phyloP scores from a whole-genome alignment of 176 grass and related monocot genomes.

The Oryza meridionalis region DNA sequence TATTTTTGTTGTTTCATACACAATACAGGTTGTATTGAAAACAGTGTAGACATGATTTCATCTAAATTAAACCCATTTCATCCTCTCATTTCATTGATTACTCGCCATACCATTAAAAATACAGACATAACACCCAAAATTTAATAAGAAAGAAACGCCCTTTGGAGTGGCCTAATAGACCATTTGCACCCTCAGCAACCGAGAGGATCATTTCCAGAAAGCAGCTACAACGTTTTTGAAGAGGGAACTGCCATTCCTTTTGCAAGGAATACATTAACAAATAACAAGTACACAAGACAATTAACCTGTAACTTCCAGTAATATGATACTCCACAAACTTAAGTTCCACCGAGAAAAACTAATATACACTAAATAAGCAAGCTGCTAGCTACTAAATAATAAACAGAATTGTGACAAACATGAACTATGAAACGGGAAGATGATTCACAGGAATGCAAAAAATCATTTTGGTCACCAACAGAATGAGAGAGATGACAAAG shows the following conservation, averaged over 20 bases:
- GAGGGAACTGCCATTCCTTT: background rate
- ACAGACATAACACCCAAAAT: no score
- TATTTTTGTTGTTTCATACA: no score
- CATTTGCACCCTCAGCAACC: background rate
- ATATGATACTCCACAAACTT: background rate
- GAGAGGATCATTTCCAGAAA: background rate
- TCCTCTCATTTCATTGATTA: no score
- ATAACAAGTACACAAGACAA: background rate
- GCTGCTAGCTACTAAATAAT: background rate
- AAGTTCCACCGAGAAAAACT: background rate
- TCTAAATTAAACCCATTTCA: no score
- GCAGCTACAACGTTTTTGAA: background rate
- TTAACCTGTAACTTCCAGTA: background rate
- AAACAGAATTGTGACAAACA: background rate
- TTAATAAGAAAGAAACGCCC: no score
- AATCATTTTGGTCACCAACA: background rate
- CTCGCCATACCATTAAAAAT: no score
- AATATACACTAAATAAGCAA: no score
- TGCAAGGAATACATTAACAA: background rate
- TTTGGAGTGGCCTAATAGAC: background rate
- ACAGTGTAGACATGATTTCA: no score
- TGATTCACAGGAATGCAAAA: background rate
- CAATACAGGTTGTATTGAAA: no score
- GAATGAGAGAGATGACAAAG: background rate
- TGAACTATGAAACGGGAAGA: background rate